These are phyloP conservation scores for Phyllostachys edulis DNA, from an alignment of 176 grass and related monocot species.

Conservation along the genomic window DNA sequence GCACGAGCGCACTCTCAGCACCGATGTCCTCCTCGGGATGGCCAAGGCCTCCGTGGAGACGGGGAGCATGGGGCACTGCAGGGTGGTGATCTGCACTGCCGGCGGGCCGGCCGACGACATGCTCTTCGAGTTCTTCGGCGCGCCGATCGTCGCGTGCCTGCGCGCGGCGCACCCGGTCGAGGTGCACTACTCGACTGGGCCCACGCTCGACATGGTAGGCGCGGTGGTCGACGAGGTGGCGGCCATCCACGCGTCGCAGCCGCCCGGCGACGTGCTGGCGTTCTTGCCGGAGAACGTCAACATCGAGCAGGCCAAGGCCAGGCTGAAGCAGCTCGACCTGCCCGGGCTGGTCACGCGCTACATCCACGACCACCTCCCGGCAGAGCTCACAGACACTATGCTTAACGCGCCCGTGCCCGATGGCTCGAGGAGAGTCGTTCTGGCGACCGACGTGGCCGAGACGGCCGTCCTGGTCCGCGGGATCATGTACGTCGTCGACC, in stretches of 20 bases:
- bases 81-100: slow-evolving; percentile 19
- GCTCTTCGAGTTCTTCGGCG: slow-evolving; percentile 24
- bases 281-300: slow-evolving; percentile 17
- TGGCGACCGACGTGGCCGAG: slow-evolving; percentile 38
- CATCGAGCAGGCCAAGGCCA: background rate
- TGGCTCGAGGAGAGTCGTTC: slow-evolving; percentile 23
- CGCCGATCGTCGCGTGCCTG: slow-evolving; percentile 6
- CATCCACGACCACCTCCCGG: slow-evolving; percentile 22
- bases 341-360: background rate
- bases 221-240: slow-evolving; percentile 5
- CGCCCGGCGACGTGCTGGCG: slow-evolving; percentile 31
- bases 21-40: slow-evolving; percentile 14
- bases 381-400: background rate
- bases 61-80: background rate
- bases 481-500: slow-evolving; percentile 29
- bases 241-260: slow-evolving; percentile 9
- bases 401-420: background rate
- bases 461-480: slow-evolving; percentile 16
- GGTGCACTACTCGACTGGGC: slow-evolving; percentile 10
- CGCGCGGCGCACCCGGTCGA: background rate
- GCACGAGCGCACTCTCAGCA: slow-evolving; percentile 28
- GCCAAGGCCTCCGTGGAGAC: background rate
- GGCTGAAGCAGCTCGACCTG: background rate
- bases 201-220: slow-evolving; percentile 6
- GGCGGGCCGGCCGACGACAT: background rate